phyloP scores from a whole-genome alignment of 2,329 filamentous ascomycete genomes.

The Ophidiomyces ophidiicola region DNA sequence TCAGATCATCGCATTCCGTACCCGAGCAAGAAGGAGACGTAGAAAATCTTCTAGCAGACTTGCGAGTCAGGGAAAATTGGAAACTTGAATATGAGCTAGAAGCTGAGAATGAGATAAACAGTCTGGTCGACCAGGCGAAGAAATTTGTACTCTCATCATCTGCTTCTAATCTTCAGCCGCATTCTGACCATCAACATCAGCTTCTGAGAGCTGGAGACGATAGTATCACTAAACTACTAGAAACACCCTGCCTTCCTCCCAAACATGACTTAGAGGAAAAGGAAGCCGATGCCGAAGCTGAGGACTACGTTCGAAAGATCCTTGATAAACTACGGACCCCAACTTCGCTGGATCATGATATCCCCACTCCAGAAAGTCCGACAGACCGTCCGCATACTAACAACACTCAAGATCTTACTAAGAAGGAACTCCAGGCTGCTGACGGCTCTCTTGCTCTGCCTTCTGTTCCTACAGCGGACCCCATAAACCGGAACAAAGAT shows the following conservation, averaged over 20 bases:
- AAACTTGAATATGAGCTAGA: slow-evolving; percentile 9
- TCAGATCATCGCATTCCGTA: neutral
- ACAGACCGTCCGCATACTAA: neutral
- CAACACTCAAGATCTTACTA: neutral
- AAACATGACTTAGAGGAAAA: slow-evolving; percentile 10
- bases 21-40: slow-evolving; percentile 13
- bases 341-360: neutral
- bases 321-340: slow-evolving; percentile 19
- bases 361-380: slow-evolving; percentile 5
- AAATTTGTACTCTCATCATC: slow-evolving; percentile 15
- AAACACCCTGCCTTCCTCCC: neutral
- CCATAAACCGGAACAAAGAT: slow-evolving; percentile 10
- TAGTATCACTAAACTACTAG: slow-evolving; percentile 11
- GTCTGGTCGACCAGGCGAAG: slow-evolving; percentile 18
- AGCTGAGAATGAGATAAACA: slow-evolving; percentile 7
- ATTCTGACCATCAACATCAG: slow-evolving; percentile 2
- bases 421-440: neutral
- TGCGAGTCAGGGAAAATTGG: slow-evolving; percentile 9
- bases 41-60: slow-evolving; percentile 16
- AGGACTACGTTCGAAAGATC: slow-evolving; percentile 21
- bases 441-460: slow-evolving; percentile 15
- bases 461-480: slow-evolving; percentile 17
- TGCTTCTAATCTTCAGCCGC: neutral
- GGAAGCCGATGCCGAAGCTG: slow-evolving; percentile 24
- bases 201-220: slow-evolving; percentile 3